Percentiles rank a stretch among this genome's conserved stretches.
phyloP scores from a whole-genome alignment of 1,284 basidiomycete genomes.

The Caloboletus firmus region DNA sequence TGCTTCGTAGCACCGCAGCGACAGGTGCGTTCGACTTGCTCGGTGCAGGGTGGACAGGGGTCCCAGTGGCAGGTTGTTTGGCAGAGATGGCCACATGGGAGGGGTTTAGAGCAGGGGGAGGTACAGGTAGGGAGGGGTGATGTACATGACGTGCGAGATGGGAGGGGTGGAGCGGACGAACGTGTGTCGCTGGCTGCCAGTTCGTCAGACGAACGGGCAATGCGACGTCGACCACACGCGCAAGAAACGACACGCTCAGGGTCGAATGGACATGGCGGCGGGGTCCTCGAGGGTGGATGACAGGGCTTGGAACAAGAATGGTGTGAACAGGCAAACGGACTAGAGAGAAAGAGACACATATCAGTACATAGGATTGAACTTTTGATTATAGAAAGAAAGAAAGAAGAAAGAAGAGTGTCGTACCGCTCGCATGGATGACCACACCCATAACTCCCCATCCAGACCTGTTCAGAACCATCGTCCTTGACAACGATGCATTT shows the following conservation, averaged over 20 bases:
- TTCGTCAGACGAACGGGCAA: constrained; percentile 47
- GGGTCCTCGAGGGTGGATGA: constrained; percentile 66
- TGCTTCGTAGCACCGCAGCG: constrained; percentile 73
- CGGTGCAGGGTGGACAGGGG: constrained; percentile 73
- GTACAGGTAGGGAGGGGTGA: constrained; percentile 80
- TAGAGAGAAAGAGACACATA: constrained; percentile 25
- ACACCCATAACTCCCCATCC: constrained; percentile 75
- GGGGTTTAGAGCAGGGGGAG: constrained; percentile 64
- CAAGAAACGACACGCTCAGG: constrained; percentile 70
- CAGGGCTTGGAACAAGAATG: constrained; percentile 70
- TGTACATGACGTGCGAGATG: constrained; percentile 60
- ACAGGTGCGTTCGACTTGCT: constrained; percentile 70
- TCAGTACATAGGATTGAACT: constrained; percentile 1
- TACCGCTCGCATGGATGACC: constrained; percentile 60
- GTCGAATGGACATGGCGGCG: constrained; percentile 70
- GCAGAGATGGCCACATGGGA: constrained; percentile 73
- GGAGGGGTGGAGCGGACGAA: constrained; percentile 22
- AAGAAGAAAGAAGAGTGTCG: constrained; percentile 12
- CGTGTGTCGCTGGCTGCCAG: constrained; percentile 22
- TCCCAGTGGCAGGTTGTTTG: constrained; percentile 56
- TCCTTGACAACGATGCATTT: constrained; percentile 18
- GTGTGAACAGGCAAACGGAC: constrained; percentile 72
- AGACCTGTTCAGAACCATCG: constrained; percentile 40
- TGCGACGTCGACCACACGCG: constrained; percentile 67
- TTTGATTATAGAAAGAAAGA: background rate